phyloP scores from a whole-genome alignment of 495 filamentous ascomycete genomes.

The Tetracladium setigerum region DNA sequence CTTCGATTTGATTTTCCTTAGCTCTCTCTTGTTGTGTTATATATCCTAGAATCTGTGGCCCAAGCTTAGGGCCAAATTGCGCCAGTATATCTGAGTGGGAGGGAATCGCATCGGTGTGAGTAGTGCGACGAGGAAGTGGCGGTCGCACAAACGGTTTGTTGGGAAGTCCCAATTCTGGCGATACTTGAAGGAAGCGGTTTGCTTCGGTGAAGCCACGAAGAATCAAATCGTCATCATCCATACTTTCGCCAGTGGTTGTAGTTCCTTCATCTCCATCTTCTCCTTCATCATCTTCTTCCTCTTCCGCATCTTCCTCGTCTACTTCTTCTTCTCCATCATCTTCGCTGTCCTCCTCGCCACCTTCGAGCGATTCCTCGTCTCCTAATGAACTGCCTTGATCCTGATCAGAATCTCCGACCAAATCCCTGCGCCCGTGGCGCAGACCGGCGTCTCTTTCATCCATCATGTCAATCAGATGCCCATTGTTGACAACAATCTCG shows the following conservation, averaged over 20 bases:
- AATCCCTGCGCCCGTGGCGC: background rate
- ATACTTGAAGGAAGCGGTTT: slow-evolving; percentile 9
- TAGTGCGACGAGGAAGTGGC: background rate
- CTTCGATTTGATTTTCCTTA: slow-evolving; percentile 10
- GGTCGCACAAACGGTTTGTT: background rate
- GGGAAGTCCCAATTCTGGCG: slow-evolving; percentile 3
- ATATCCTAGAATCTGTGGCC: slow-evolving; percentile 15
- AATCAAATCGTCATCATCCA: slow-evolving; percentile 22
- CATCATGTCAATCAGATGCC: slow-evolving; percentile 59
- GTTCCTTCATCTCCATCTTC: slow-evolving; percentile 10
- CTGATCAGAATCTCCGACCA: slow-evolving; percentile 8
- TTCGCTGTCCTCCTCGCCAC: slow-evolving; percentile 5
- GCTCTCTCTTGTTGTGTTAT: slow-evolving; percentile 10
- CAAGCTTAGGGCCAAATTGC: slow-evolving; percentile 20
- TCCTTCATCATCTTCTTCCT: slow-evolving; percentile 16
- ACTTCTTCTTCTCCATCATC: slow-evolving; percentile 9
- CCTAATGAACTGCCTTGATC: background rate
- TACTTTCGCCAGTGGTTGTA: slow-evolving; percentile 19
- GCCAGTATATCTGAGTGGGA: slow-evolving; percentile 18
- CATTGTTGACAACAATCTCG: slow-evolving; percentile 78
- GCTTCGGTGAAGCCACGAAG: slow-evolving; percentile 20
- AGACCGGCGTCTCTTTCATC: slow-evolving; percentile 40
- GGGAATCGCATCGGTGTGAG: slow-evolving; percentile 1
- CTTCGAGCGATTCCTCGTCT: slow-evolving; percentile 12
- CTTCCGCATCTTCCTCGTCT: slow-evolving; percentile 13